Percentiles rank a stretch among this genome's conserved stretches.
These are phyloP conservation scores for Phytopythium sindhum DNA, from an alignment of 352 stramenopile species.

Conservation along the genomic window DNA sequence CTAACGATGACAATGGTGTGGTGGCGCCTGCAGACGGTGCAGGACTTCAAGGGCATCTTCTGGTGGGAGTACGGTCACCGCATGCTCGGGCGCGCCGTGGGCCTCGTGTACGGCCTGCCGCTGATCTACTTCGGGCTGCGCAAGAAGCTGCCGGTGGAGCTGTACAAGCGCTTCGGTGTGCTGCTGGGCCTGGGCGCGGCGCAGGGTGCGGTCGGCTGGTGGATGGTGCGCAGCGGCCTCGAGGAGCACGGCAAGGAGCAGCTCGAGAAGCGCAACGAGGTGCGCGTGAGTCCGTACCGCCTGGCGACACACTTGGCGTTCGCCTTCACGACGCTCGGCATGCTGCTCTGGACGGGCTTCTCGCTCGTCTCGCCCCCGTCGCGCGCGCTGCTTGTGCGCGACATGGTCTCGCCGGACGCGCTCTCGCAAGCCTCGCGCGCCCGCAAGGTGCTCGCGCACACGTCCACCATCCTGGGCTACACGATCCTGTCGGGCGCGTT, in stretches of 20 bases:
- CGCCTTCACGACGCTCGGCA: constrained; percentile 95
- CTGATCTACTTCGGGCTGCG: constrained; percentile 92
- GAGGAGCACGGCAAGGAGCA: constrained; percentile 89
- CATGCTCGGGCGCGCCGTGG: constrained; percentile 96
- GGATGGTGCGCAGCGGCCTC: constrained; percentile 99
- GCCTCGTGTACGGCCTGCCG: constrained; percentile 91
- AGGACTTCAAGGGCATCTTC: constrained; percentile 99
- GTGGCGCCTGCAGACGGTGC: constrained; percentile 74
- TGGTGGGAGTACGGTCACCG: constrained; percentile 96
- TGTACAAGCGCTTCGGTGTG: constrained; percentile 63
- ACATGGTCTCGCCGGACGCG: constrained; percentile 81
- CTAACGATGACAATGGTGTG: not conserved
- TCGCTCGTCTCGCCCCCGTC: constrained; percentile 84
- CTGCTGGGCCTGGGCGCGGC: constrained; percentile 65
- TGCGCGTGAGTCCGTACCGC: constrained; percentile 96
- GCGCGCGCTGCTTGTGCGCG: constrained; percentile 46
- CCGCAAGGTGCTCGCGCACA: constrained; percentile 58
- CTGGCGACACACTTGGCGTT: constrained; percentile 96
- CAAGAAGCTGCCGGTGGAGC: constrained; percentile 70
- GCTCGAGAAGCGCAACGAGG: constrained; percentile 87
- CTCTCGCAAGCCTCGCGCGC: constrained; percentile 60
- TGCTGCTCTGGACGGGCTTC: constrained; percentile 95
- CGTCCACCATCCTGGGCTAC: constrained; percentile 67
- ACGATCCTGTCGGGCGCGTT: constrained; percentile 92
- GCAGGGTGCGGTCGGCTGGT: constrained; percentile 94